A percentile compares a stretch with the other conserved stretches of the same genome.
phyloP scores from a whole-genome alignment of 2,329 filamentous ascomycete genomes.

The Metarhizium robertsii region DNA sequence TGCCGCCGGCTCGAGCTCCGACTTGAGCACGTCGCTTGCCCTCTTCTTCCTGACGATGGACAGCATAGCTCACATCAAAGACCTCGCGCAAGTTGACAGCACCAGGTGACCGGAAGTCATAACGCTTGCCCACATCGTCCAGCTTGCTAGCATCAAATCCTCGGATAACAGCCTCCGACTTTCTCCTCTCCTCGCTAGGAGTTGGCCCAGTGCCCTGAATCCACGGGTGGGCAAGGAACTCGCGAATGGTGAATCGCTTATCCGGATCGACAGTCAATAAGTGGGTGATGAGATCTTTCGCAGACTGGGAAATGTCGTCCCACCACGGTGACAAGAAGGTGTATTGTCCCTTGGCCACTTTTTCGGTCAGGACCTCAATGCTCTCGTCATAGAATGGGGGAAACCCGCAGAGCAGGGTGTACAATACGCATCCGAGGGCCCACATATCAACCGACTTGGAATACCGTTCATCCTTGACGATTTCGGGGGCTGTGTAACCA shows the following conservation, averaged over 20 bases:
- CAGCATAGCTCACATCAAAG: slow-evolving; percentile 96
- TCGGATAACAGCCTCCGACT: slow-evolving; percentile 32
- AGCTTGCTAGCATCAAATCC: slow-evolving; percentile 49
- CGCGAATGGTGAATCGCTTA: slow-evolving; percentile 84
- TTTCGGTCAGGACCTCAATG: slow-evolving; percentile 93
- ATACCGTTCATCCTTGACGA: slow-evolving; percentile 97
- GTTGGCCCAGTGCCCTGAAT: slow-evolving; percentile 57
- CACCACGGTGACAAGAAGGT: slow-evolving; percentile 98
- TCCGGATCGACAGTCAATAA: slow-evolving; percentile 90
- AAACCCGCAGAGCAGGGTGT: slow-evolving; percentile 94
- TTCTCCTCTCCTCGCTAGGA: slow-evolving; percentile 50
- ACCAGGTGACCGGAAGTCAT: slow-evolving; percentile 92
- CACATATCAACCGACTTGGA: slow-evolving; percentile 99
- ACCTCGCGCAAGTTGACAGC: slow-evolving; percentile 94
- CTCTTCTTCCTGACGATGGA: slow-evolving; percentile 94
- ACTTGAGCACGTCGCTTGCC: slow-evolving; percentile 83
- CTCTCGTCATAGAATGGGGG: slow-evolving; percentile 98
- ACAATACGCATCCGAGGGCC: slow-evolving; percentile 92
- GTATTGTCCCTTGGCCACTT: slow-evolving; percentile 93
- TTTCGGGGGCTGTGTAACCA: slow-evolving; percentile 95
- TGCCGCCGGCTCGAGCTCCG: slow-evolving; percentile 60
- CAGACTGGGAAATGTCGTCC: slow-evolving; percentile 94
- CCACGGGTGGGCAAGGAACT: slow-evolving; percentile 95
- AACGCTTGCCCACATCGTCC: slow-evolving; percentile 54
- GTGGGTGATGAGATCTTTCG: slow-evolving; percentile 89